A percentile compares a stretch with the other conserved stretches of the same genome.
phyloP scores from a whole-genome alignment of 495 filamentous ascomycete genomes.

The Umbilicaria muhlenbergii region DNA sequence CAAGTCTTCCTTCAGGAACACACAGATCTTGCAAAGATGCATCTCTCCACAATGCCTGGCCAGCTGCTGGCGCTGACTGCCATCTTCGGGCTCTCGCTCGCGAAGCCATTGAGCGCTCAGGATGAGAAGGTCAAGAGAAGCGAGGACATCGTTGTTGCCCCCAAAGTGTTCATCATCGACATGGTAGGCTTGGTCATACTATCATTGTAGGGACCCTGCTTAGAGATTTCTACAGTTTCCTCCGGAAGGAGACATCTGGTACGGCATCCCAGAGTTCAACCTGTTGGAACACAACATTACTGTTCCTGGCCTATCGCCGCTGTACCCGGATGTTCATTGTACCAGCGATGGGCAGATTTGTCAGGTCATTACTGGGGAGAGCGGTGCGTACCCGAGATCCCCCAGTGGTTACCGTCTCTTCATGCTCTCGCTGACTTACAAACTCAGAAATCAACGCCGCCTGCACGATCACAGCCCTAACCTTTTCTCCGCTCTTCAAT shows the following conservation, averaged over 20 bases:
- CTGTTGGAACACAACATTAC: slow-evolving; percentile 49
- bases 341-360: slow-evolving; percentile 39
- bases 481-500: slow-evolving; percentile 46
- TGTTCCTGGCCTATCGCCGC: slow-evolving; percentile 47
- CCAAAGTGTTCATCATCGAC: slow-evolving; percentile 52
- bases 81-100: neutral
- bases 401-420: neutral
- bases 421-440: neutral
- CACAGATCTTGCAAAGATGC: too few species aligned
- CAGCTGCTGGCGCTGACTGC: slow-evolving; percentile 3
- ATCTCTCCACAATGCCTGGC: too few species aligned
- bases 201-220: neutral
- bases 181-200: slow-evolving; percentile 32
- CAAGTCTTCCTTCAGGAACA: too few species aligned
- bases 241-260: slow-evolving; percentile 55
- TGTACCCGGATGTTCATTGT: slow-evolving; percentile 51
- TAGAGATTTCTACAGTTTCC: slow-evolving; percentile 32
- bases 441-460: slow-evolving; percentile 59
- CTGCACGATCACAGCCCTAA: slow-evolving; percentile 38
- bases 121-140: neutral
- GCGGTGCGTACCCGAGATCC: slow-evolving; percentile 4
- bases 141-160: slow-evolving; percentile 1
- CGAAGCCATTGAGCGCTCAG: slow-evolving; percentile 1
- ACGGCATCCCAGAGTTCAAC: slow-evolving; percentile 42
- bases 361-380: slow-evolving; percentile 41